Base-by-base conservation (phyloP, 345 rosid genomes). In the Hibiscus trionum region DNA sequence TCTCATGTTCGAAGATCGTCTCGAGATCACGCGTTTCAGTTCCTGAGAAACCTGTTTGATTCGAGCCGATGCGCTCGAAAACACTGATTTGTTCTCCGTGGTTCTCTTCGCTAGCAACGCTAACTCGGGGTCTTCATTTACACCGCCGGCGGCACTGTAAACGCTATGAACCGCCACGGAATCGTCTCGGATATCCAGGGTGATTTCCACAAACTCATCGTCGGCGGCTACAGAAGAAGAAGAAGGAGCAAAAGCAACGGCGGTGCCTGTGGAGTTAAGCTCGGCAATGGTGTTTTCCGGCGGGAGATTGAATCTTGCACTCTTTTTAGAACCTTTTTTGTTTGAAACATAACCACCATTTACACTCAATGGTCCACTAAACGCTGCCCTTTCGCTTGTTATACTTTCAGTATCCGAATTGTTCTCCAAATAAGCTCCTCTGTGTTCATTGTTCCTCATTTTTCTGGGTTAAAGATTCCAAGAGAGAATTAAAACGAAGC, bases 101-200 rank as follows among this genome's bases (percentile, higher is more conserved):
- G 89, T 86, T 80, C 78, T 82, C 87, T 74, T 86, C 4, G 92
- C 87, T 10, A 93, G 83, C n/a, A 89, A 82, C 3, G 93, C 73
- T 58, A 91, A 70, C 79, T 89, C 96, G 0, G 96, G 94, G 59
- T 91, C 97, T 61, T 91, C 93, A 3, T 75, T 76, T 1, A 59
- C 83, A 7, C 74, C 77, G 5, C 59, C 4, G 11, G 76, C 86
- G 6, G 93, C 91, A 2, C 85, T 79, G 14, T 91, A 89, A 60
- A 93, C 95, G 73, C 98, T 91, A 79, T 93, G 97, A n/a, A 93
- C 96, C 7, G 88, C 95, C 2, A 90, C 96, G 0, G 93, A 84
- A 44, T 90, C 95, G 62, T 90, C 91, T 26, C 86, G 82, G 53
- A 93, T 88, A 79, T 91, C 97, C 5, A 91, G 81, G 29, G 97